Percentiles rank a stretch among this genome's conserved stretches.
These are phyloP conservation scores for Hemisphaericaspora xylofermentans DNA, from an alignment of 1,139 yeast species.

Conservation along the genomic window DNA sequence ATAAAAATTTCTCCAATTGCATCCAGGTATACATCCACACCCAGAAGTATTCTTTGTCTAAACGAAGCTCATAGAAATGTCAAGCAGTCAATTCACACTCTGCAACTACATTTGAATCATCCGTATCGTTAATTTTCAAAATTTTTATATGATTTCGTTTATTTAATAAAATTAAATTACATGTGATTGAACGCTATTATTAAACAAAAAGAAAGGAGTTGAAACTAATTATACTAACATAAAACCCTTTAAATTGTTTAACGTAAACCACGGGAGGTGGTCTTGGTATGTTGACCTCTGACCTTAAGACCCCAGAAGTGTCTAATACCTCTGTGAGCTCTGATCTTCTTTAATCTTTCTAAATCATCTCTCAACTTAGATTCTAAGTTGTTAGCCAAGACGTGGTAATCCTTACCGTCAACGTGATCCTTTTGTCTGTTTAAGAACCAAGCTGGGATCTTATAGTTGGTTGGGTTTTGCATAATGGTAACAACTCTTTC, in stretches of 20 bases:
- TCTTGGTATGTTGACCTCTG: slow-evolving; percentile 99
- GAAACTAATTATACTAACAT: not conserved
- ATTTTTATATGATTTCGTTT: slow-evolving; percentile 4
- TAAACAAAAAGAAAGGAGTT: slow-evolving; percentile 4
- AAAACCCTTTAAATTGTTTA: slow-evolving; percentile 36
- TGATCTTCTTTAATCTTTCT: slow-evolving; percentile 99
- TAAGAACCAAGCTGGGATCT: slow-evolving; percentile 99
- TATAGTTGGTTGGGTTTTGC: slow-evolving; percentile 99
- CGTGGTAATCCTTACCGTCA: slow-evolving; percentile 99
- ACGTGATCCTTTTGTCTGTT: slow-evolving; percentile 99
- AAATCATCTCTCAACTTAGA: slow-evolving; percentile 99
- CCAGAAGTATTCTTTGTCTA: too few species aligned
- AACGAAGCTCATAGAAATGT: too few species aligned
- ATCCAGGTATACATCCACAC: too few species aligned
- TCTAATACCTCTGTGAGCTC: slow-evolving; percentile 99
- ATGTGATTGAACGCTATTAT: slow-evolving; percentile 2
- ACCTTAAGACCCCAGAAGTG: slow-evolving; percentile 98
- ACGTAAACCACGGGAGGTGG: slow-evolving; percentile 89
- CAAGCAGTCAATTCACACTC: too few species aligned
- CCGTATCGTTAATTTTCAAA: too few species aligned
- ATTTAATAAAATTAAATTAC: slow-evolving; percentile 6
- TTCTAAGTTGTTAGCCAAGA: slow-evolving; percentile 98
- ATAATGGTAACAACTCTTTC: slow-evolving; percentile 99
- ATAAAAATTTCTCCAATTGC: too few species aligned
- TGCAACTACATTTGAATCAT: too few species aligned